Percentiles rank a stretch among this genome's conserved stretches.
phyloP scores from a whole-genome alignment of 192 early-diverging fungal species.

The Umbelopsis sp. region DNA sequence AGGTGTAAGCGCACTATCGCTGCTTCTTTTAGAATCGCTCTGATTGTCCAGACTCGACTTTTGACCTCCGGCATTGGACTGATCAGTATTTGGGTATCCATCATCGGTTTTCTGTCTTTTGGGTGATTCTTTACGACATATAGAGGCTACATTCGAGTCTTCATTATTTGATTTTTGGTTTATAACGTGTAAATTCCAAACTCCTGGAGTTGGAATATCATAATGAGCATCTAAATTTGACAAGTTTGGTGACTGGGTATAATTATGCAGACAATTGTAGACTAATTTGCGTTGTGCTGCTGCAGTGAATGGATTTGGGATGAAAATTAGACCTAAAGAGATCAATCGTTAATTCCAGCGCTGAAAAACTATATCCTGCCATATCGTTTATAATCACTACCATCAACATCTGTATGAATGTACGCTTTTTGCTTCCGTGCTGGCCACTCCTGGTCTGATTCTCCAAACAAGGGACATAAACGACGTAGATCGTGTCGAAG shows the following conservation, averaged over 20 bases:
- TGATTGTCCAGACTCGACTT: constrained; percentile 36
- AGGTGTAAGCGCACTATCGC: constrained; percentile 36
- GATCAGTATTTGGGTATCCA: neutral
- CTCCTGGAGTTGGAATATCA: constrained; percentile 57
- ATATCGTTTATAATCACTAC: constrained; percentile 19
- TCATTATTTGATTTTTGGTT: constrained; percentile 24
- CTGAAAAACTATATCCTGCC: no score
- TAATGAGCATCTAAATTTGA: constrained; percentile 93
- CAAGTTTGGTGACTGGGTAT: constrained; percentile 76
- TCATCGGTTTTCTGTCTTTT: constrained; percentile 31
- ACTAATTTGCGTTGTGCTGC: constrained; percentile 71
- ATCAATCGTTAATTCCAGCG: constrained; percentile 4
- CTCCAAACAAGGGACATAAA: constrained; percentile 23
- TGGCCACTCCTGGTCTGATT: neutral
- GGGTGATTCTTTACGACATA: constrained; percentile 42
- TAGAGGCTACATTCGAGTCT: constrained; percentile 32
- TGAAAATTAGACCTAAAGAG: constrained; percentile 76
- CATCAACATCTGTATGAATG: constrained; percentile 43
- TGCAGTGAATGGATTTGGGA: constrained; percentile 78
- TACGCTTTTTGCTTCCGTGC: constrained; percentile 28
- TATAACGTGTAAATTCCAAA: constrained; percentile 61
- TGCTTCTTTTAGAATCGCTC: neutral
- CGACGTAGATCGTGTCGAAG: constrained; percentile 17
- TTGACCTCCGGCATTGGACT: neutral
- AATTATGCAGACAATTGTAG: constrained; percentile 75